Base-by-base conservation (phyloP, 345 rosid species). In the Gossypium anomalum region DNA sequence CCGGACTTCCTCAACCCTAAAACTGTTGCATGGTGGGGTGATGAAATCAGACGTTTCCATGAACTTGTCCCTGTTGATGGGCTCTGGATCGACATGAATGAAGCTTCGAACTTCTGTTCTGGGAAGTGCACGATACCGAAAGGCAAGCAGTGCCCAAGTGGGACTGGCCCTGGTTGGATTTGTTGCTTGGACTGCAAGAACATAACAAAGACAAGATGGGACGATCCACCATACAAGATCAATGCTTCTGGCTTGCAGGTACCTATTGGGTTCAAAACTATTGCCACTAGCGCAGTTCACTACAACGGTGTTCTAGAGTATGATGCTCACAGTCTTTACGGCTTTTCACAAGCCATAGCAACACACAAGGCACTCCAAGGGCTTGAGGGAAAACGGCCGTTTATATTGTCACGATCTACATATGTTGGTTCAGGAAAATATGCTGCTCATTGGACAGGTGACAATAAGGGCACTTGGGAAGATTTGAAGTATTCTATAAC, bases 161-260 rank as follows among this genome's bases (percentile, higher is more conserved):
- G 92, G 15, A 84, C 88, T 38, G 98, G 97, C 66, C 97, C 98
- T 20, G 98, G 98, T 45, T 91, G 94, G 97, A 27, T 83, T 16
- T 95, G 99, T 82, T 95, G 99, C 88, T 85, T 93, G 87, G 98
- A 95, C 53, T 95, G 99, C 93, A 92, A 91, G 88, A 95, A 93
- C 80, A 88, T 95, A 22, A 95, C 98, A 2, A 80, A 82, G 25
- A 93, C 97, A 1, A 86, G 85, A 75, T 95, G 99, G 99, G 99
- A 95, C 17, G 89, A 90, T 71, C 99, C 98, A 11, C 99, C 99
- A 52, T 93, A 95, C 86, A 93, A 90, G 91, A 93, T 95, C 41
- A 95, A 95, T 75, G 98, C 97, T 19, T 91, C 98, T 7, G 99
- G 99, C 20, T 19, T 76, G 61, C 84, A 81, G 73, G 91, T 75